Base-by-base conservation (phyloP, 768 basidiomycete genomes). In the Hortiboletus campestris region DNA sequence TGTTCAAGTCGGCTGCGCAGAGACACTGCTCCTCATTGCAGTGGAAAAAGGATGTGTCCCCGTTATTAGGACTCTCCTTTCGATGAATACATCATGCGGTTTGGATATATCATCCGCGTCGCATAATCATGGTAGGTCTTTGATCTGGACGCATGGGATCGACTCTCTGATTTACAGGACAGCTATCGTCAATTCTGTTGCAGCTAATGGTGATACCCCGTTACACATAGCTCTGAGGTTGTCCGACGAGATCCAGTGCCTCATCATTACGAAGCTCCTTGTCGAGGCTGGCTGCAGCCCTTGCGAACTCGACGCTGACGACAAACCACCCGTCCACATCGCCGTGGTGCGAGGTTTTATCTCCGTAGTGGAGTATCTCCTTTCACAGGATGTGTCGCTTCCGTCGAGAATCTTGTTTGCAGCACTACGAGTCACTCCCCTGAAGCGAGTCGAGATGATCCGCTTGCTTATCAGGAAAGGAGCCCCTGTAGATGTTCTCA, bases 151-250 rank as follows among this genome's bases (percentile, higher is more conserved):
- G 6, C 1, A 10, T 4, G 2, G 13, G 0, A 4, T 6, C 11
- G 2, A 22, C 3, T 9, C 2, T 7, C 35, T 61, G 35, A 61
- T 0, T 13, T 10, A 11, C 7, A 1, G 6, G 17, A 0, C 7
- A 61, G 59, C 14, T 10, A 31, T 57, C 2, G 4, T 17, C 3
- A 28, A 50, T 44, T 28, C 35, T 0, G 1, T 60, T 13, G 34
- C 48, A 9, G 8, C 6, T 12, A 59, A 60, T 14, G 59, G 59
- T 6, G 57, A 60, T 22, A 53, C 59, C 8, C 59, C 44, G 1
- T 38, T 60, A 0, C 59, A 60, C 9, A 1, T 59, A 4, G 51
- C 46, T 2, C 41, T 59, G 39, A 42, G 6, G 29, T 2, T 50
- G 9, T 31, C 35, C 8, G 45, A 60, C 25, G 59, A 60, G 19